Percentiles rank a stretch among this genome's conserved stretches.
These are phyloP conservation scores for Aspergillus saccharolyticus DNA, from an alignment of 495 filamentous ascomycete species.

Conservation along the genomic window DNA sequence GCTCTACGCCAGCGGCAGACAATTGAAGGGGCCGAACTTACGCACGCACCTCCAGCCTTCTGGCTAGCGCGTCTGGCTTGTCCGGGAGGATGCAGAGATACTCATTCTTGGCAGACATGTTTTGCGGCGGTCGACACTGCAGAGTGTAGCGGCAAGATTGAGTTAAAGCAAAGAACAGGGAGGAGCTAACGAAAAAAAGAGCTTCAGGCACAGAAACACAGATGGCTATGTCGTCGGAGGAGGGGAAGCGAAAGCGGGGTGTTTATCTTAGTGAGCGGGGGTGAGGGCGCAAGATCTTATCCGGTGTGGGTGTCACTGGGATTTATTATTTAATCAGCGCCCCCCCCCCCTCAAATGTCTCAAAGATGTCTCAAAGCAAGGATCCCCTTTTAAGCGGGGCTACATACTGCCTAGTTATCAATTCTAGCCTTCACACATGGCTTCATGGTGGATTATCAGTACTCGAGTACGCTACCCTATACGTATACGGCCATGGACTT, in stretches of 20 bases:
- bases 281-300: neutral
- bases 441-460: neutral
- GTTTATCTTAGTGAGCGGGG: neutral
- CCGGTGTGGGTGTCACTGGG: neutral
- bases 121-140: conserved; percentile 6
- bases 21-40: conserved; percentile 38
- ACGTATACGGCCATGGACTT: conserved; percentile 26
- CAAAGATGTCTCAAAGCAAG: neutral
- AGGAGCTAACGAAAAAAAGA: no score
- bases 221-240: no score
- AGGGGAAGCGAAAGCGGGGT: neutral
- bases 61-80: conserved; percentile 56
- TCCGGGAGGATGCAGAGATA: conserved; percentile 87
- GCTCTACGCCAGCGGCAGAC: neutral
- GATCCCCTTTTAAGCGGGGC: neutral
- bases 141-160: neutral
- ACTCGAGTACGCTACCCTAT: conserved; percentile 13
- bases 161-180: neutral
- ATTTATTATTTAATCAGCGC: neutral
- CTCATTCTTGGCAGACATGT: conserved; percentile 54
- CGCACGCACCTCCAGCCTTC: conserved; percentile 67
- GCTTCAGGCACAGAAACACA: no score
- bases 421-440: no score
- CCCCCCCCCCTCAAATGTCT: neutral
- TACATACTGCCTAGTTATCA: neutral